These are phyloP conservation scores for Telfairia occidentalis DNA, from an alignment of 331 rosid species.

Conservation along the genomic window DNA sequence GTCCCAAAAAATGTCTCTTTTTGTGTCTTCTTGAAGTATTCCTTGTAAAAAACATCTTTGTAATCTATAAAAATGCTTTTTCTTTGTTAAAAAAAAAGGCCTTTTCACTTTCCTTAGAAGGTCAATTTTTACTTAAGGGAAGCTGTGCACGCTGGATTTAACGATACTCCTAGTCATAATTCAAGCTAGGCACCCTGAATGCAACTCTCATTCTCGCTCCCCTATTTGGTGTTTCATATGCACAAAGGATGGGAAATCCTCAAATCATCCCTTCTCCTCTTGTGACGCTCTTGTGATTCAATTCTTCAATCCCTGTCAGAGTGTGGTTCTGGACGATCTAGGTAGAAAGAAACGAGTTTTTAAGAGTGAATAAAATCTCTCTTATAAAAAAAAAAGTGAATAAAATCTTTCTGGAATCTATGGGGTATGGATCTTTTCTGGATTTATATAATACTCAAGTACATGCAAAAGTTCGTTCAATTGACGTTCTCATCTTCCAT, in stretches of 20 bases:
- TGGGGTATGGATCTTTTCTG: background rate
- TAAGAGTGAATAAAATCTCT: background rate
- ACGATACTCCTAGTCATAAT: background rate
- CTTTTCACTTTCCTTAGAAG: background rate
- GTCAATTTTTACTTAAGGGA: background rate
- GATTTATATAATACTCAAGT: background rate
- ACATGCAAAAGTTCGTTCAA: background rate
- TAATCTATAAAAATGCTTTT: background rate
- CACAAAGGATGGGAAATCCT: background rate
- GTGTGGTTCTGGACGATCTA: background rate
- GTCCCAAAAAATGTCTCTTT: too few species aligned
- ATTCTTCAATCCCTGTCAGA: background rate
- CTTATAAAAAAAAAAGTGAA: too few species aligned
- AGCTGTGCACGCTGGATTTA: background rate
- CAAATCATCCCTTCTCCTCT: background rate
- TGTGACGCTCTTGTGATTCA: background rate
- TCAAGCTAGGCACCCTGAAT: background rate
- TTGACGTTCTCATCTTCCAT: background rate
- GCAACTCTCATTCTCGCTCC: too few species aligned
- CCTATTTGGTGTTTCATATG: background rate
- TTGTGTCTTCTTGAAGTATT: too few species aligned
- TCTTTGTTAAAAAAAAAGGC: background rate
- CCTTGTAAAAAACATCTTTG: too few species aligned
- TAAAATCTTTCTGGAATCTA: background rate
- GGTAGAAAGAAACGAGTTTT: background rate